phyloP scores from a whole-genome alignment of 148 eudicot species.

The Amaranthus hypochondriacus region DNA sequence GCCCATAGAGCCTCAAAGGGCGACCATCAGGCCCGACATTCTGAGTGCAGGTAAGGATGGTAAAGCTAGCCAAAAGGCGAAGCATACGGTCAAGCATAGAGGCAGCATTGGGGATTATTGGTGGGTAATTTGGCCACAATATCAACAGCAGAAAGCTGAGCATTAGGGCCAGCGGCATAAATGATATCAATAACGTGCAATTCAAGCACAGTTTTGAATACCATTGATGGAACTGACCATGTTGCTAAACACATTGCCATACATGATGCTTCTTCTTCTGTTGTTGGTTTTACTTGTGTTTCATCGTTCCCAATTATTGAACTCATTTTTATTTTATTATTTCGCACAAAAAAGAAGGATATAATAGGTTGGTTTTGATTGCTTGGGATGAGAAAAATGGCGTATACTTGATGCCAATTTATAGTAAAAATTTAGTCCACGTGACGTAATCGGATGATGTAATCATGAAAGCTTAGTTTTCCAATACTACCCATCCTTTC shows the following conservation, averaged over 20 bases:
- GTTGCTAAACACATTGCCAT: conserved; percentile 60
- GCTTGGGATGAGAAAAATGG: not conserved
- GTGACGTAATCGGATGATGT: no score
- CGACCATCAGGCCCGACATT: conserved; percentile 30
- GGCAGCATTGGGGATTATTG: conserved; percentile 42
- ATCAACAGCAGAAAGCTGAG: conserved; percentile 41
- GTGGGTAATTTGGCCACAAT: conserved; percentile 49
- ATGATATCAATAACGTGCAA: conserved; percentile 63
- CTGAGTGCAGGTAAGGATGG: conserved; percentile 39
- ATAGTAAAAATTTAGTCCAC: no score
- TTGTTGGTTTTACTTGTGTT: not conserved
- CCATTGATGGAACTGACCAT: conserved; percentile 59
- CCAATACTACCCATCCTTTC: no score
- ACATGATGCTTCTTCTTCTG: conserved; percentile 12
- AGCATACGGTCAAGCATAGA: conserved; percentile 54
- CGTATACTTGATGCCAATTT: no score
- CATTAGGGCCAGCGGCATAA: conserved; percentile 44
- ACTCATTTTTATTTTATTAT: conserved; percentile 8
- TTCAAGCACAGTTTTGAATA: conserved; percentile 58
- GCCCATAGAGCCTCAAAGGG: conserved; percentile 47
- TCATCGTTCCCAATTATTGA: not conserved
- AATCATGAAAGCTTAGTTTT: no score
- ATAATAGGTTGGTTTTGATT: not conserved
- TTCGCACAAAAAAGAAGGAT: not conserved
- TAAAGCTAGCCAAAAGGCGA: conserved; percentile 52